A percentile compares a stretch with the other conserved stretches of the same genome.
These are phyloP conservation scores for Hypoxylon subgilvum DNA, from an alignment of 495 filamentous ascomycete species.

Conservation along the genomic window DNA sequence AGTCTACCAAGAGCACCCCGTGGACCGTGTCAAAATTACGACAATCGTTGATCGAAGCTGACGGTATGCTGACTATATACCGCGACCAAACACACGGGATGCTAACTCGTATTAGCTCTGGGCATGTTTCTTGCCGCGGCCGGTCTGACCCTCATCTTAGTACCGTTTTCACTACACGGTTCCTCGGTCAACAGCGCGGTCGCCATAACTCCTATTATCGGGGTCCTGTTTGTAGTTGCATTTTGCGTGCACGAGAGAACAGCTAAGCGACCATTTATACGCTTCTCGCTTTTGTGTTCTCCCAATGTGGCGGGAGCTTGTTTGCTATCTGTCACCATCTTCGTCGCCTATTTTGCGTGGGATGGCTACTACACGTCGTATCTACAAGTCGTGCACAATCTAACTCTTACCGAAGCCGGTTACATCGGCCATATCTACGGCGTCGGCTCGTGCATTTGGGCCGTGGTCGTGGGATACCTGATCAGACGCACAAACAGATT, in stretches of 20 bases:
- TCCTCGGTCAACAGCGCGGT: constrained; percentile 59
- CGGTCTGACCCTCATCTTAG: constrained; percentile 66
- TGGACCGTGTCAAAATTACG: constrained; percentile 50
- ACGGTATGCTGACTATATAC: constrained; percentile 48
- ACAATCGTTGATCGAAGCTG: constrained; percentile 67
- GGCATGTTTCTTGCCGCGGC: constrained; percentile 64
- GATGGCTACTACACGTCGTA: constrained; percentile 70
- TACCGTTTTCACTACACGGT: constrained; percentile 64
- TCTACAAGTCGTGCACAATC: constrained; percentile 72
- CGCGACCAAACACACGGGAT: constrained; percentile 2
- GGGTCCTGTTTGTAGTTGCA: constrained; percentile 59
- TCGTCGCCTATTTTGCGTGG: constrained; percentile 72
- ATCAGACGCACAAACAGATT: constrained; percentile 63
- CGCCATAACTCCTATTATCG: constrained; percentile 59
- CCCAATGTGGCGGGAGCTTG: constrained; percentile 71
- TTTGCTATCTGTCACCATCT: constrained; percentile 58
- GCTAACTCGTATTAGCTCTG: constrained; percentile 41
- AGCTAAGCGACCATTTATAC: constrained; percentile 65
- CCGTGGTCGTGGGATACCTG: constrained; percentile 61
- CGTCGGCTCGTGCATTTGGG: constrained; percentile 70
- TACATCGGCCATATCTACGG: constrained; percentile 74
- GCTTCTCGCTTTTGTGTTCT: constrained; percentile 64
- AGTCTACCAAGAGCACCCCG: constrained; percentile 54
- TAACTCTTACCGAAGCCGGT: constrained; percentile 61
- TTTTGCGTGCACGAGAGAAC: constrained; percentile 66